Base-by-base conservation (phyloP, 139 green algal species). In the Chlorella ohadii region DNA sequence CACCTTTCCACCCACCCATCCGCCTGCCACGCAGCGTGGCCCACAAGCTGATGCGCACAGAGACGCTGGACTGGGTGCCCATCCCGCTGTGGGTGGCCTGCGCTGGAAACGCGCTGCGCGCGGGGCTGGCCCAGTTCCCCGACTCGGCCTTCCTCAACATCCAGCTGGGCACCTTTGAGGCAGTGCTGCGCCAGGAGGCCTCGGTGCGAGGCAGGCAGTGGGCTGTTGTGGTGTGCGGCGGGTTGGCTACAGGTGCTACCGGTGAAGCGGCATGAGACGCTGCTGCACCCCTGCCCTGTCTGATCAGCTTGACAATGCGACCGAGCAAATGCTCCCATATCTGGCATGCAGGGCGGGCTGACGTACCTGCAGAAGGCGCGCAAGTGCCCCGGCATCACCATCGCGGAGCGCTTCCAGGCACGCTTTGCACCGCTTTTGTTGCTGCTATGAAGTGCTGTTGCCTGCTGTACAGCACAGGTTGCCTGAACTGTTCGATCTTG, bases 121-220 rank as follows among this genome's bases (percentile, higher is more conserved):
- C 74, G 1, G 73, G 73, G 38, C 73, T 79, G 73, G 47, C 44
- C 31, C 73, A 79, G 73, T 79, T 79, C 31, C 73, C 73, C 31
- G 73, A 79, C 73, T 67, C 47, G 0, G 51, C 73, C 73, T 66
- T 47, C 73, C 73, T 79, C 73, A 65, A 79, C 73, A 79, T 79
- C 47, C 31, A 39, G 38, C 33, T 67, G 47, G 73, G 47, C 39
- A 47, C 28, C 31, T 66, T 79, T 20, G 47, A 65, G 47, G 47
- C 73, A 31, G 73, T 79, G 73, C 73, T 79, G 73, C 73, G 47
- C 47, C 31, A 65, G 36, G 73, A 79, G 17, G 28, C 73, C n/a
- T 79, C 73, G 73, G 71, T 78, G 71, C 4, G 71, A 16, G 44
- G 44, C 44, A 51, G 44, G 44, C 44, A 51, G 44, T 51, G 44